Base-by-base conservation (phyloP, 805 yeast genomes). In the Hanseniaspora meyeri region DNA sequence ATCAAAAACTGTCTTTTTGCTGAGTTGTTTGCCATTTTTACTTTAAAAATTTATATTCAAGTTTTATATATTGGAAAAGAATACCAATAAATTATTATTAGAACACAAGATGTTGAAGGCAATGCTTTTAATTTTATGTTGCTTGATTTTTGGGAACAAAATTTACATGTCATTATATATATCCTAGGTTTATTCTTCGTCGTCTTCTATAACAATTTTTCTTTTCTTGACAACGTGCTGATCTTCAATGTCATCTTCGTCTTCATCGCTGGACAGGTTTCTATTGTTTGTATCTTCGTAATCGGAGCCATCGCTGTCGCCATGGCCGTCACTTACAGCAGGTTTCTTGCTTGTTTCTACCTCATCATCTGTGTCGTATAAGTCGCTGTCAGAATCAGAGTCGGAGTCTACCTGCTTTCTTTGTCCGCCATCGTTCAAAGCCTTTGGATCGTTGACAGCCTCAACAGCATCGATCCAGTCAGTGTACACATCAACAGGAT, bases 381-480 rank as follows among this genome's bases (percentile, higher is more conserved):
- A 73, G 56, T 66, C 66, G 27, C 62, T 66, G 16, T 65, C 65
- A 3, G 38, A 36, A 14, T 58, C 60, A 12, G 38, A 36, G 14
- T 58, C 60, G 24, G 54, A 49, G 7, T 46, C 62, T 16, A 62
- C 66, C 3, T 57, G 61, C 27, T 60, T 64, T 47, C 57, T 47
- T n/a, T 29, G 17, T 20, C 45, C 49, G 9, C 61, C 67, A 36
- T 65, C 72, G 31, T 63, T 70, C 14, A 65, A 69, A 27, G 63
- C 67, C 39, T 66, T 67, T 10, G 71, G 72, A 47, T 68, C 69
- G 59, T 74, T 73, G 20, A 73, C 77, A 48, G 83, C 87, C 61
- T 85, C 87, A 0, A 91, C 93, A 53, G 97, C 97, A 73, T 91
- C 98, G 54, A 88, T 88, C 98, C 98, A 91, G 68, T 91, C 97